These are phyloP conservation scores for Verticillium dahliae DNA, from an alignment of 2,329 filamentous ascomycete species.

Conservation along the genomic window DNA sequence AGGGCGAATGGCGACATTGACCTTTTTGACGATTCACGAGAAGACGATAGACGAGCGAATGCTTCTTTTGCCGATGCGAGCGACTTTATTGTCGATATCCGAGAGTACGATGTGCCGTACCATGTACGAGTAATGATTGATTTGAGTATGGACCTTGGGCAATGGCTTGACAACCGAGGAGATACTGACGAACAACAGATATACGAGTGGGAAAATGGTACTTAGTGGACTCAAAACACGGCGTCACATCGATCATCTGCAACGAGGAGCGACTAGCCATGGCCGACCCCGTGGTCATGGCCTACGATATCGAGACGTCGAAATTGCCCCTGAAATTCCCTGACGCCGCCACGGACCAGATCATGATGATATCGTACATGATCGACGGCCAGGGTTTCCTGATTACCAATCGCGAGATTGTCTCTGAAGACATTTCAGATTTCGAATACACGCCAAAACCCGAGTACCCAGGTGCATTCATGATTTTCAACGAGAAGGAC, in stretches of 20 bases:
- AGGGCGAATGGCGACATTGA: constrained; percentile 80
- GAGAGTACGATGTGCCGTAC: constrained; percentile 98
- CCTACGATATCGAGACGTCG: constrained; percentile 98
- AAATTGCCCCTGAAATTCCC: constrained; percentile 96
- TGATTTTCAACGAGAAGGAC: constrained; percentile 97
- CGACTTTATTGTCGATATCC: constrained; percentile 96
- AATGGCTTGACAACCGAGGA: neutral
- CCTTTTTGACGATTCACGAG: constrained; percentile 84
- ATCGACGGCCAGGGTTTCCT: constrained; percentile 97
- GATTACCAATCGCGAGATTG: constrained; percentile 96
- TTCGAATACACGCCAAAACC: constrained; percentile 98
- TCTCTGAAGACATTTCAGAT: constrained; percentile 93
- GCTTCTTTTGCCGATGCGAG: constrained; percentile 76
- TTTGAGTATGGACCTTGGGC: constrained; percentile 48
- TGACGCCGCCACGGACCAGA: constrained; percentile 86
- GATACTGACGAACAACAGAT: constrained; percentile 47
- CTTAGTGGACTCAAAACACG: constrained; percentile 88
- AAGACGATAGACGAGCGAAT: constrained; percentile 73
- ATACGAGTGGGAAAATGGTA: constrained; percentile 98
- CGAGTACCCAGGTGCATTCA: constrained; percentile 90
- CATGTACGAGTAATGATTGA: constrained; percentile 99
- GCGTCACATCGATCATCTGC: constrained; percentile 72
- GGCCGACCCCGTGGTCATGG: constrained; percentile 95
- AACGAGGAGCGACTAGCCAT: constrained; percentile 83
- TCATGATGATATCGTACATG: constrained; percentile 99